These are phyloP conservation scores for Vicia sativa DNA, from an alignment of 306 rosid genomes.

Conservation along the genomic window DNA sequence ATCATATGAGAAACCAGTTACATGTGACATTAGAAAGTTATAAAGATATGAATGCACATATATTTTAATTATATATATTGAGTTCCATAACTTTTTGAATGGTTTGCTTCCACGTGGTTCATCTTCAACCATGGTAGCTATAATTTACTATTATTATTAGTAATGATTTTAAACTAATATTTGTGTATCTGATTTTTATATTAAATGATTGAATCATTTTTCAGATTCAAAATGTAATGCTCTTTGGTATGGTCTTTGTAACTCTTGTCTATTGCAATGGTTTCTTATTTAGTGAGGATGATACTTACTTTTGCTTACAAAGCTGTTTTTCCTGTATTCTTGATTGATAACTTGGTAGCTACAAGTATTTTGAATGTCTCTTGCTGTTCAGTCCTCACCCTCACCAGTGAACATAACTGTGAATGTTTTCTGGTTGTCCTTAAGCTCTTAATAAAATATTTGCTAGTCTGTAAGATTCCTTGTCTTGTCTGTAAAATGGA, in stretches of 20 bases:
- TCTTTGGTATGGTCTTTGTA: slow-evolving; percentile 18
- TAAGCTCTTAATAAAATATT: slow-evolving; percentile 1
- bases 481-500: slow-evolving; percentile 25
- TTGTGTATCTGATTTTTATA: slow-evolving; percentile 17
- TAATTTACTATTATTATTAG: slow-evolving; percentile 1
- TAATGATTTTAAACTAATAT: slow-evolving; percentile 14
- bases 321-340: slow-evolving; percentile 20
- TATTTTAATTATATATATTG: slow-evolving; percentile 1
- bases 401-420: slow-evolving; percentile 9
- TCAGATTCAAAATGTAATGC: neutral
- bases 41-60: slow-evolving; percentile 22
- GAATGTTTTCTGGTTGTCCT: slow-evolving; percentile 26
- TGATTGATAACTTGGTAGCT: neutral
- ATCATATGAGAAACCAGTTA: slow-evolving; percentile 15
- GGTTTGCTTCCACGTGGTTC: slow-evolving; percentile 22
- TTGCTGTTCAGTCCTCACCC: slow-evolving; percentile 19
- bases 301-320: slow-evolving; percentile 2
- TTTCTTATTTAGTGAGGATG: slow-evolving; percentile 15
- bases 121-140: slow-evolving; percentile 14
- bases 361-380: slow-evolving; percentile 18
- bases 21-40: slow-evolving; percentile 15
- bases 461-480: slow-evolving; percentile 9
- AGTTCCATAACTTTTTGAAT: slow-evolving; percentile 27
- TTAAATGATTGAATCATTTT: slow-evolving; percentile 19
- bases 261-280: slow-evolving; percentile 15